Base-by-base conservation (phyloP, 1,284 basidiomycete species). In the Ustilago curta region DNA sequence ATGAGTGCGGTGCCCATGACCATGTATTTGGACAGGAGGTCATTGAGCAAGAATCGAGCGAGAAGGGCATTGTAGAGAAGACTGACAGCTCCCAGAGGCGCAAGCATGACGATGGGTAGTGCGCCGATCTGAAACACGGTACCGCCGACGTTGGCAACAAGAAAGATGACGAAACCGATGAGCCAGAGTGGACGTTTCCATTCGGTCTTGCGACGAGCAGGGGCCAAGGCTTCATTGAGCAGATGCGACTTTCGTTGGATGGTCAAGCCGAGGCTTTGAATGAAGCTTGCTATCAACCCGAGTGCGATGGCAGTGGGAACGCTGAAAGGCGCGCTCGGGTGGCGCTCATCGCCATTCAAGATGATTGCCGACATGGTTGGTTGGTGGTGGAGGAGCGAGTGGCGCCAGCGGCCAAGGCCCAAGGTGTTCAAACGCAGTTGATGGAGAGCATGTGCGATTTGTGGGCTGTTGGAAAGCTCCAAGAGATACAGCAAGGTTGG, bases 41-140 rank as follows among this genome's bases (percentile, higher is more conserved):
- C 94, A 42, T 93, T 93, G 21, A 97, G 89, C 43, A 97, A 88
- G 53, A 96, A 84, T 29, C 91, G 89, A 11, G 95, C 94, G 76
- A 97, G 94, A 79, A 97, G 90, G 3, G 94, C 94, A 85, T 98
- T 98, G 92, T 93, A 97, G 25, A 97, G 89, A 35, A 98, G 89
- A 8, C 93, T 95, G 47, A 89, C 92, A 1, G 95, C 95, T 21
- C 95, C 95, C 2, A 98, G 89, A 0, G 95, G 95, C 1, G 83
- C 83, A 29, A 84, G 72, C 61, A 84, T 83, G 42, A 84, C 82
- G 37, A 84, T 81, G 8, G 83, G 83, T 11, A 98, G 88, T 0
- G 95, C 93, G 7, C 94, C 94, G 58, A 98, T 95, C 87, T 97
- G 95, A 77, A 97, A 93, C 29, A 97, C 87, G 1, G 93, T 95